These are phyloP conservation scores for Fraxinus latifolia DNA, from an alignment of 305 asterid species.

Conservation along the genomic window DNA sequence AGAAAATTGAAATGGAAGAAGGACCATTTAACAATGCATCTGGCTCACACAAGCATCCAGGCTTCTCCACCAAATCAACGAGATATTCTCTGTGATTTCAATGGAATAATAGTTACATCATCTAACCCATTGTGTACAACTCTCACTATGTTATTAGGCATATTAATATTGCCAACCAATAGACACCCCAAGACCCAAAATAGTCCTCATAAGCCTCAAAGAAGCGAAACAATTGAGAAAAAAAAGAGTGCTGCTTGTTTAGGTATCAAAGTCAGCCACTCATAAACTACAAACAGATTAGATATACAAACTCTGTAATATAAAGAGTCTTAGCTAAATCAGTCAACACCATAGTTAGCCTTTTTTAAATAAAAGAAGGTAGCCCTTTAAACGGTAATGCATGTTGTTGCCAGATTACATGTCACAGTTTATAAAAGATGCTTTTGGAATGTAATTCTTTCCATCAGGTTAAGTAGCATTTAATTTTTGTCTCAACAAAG, in stretches of 20 bases:
- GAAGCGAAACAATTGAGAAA: background rate
- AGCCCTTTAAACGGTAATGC: background rate
- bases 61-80: slow-evolving; percentile 82
- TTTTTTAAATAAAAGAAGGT: background rate
- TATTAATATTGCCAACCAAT: background rate
- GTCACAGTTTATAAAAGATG: background rate
- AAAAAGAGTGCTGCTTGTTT: slow-evolving; percentile 6
- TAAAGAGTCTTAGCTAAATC: background rate
- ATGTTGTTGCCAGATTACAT: background rate
- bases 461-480: slow-evolving; percentile 12
- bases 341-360: background rate
- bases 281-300: background rate
- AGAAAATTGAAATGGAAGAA: slow-evolving; percentile 81
- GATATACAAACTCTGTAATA: background rate
- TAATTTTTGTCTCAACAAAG: slow-evolving; percentile 3
- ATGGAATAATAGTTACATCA: slow-evolving; percentile 22
- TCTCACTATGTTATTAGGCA: slow-evolving; percentile 1
- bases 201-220: slow-evolving; percentile 13
- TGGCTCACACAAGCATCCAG: slow-evolving; percentile 83
- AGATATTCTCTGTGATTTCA: slow-evolving; percentile 72
- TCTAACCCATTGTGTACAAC: background rate
- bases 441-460: background rate
- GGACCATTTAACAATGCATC: slow-evolving; percentile 96
- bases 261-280: slow-evolving; percentile 10
- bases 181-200: slow-evolving; percentile 1